Conservation (phyloP, 306 rosid genomes). For the Dryas drummondii region DNA sequence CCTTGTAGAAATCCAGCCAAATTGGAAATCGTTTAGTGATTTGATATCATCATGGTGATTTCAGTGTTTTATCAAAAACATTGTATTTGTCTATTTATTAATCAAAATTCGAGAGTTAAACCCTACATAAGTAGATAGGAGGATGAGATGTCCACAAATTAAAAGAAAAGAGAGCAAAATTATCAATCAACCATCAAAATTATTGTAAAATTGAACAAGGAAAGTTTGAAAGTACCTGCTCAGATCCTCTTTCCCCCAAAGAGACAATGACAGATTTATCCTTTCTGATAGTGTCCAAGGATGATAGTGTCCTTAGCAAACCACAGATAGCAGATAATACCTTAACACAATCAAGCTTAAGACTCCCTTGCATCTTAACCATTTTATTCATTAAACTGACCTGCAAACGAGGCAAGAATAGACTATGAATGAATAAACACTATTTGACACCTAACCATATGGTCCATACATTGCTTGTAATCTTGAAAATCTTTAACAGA, state of each 20-base stretch:
- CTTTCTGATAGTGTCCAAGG: constrained; percentile 39
- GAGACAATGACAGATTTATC: constrained; percentile 36
- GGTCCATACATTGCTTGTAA: background rate
- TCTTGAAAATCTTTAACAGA: background rate
- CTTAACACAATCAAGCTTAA: constrained; percentile 57
- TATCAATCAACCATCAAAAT: background rate
- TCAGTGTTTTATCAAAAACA: too few species aligned
- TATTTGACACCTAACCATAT: background rate
- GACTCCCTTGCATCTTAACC: constrained; percentile 49
- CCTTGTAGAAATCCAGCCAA: too few species aligned
- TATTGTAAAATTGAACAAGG: constrained; percentile 4
- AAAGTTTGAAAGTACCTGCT: constrained; percentile 47
- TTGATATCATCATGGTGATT: too few species aligned
- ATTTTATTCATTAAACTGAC: constrained; percentile 48
- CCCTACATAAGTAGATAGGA: background rate
- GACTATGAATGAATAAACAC: constrained; percentile 13
- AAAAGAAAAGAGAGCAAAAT: background rate
- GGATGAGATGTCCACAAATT: background rate
- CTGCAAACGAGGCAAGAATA: constrained; percentile 47
- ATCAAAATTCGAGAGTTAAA: too few species aligned
- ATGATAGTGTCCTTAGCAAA: constrained; percentile 58
- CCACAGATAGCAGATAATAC: constrained; percentile 45
- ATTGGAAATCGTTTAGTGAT: too few species aligned
- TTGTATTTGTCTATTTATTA: too few species aligned
- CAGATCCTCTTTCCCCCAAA: constrained; percentile 40